Conservation (phyloP, 1,284 basidiomycete genomes). For the Cystobasidium pallidum region DNA sequence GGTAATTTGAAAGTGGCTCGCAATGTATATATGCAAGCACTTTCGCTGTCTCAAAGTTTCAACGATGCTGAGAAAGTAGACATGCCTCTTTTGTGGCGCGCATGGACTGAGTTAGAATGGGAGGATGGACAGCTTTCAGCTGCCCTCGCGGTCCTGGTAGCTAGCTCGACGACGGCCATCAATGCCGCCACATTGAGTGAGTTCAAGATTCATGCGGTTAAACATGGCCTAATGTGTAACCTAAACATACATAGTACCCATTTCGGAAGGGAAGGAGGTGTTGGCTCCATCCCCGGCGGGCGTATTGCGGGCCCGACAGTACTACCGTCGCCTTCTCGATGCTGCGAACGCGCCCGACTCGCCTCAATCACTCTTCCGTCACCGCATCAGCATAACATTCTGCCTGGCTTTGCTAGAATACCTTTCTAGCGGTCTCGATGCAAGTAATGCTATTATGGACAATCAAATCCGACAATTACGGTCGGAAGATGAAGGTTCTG, state of each 20-base stretch:
- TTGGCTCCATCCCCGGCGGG: constrained; percentile 54
- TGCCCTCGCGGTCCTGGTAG: constrained; percentile 66
- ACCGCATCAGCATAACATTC: constrained; percentile 50
- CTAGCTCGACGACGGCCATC: constrained; percentile 60
- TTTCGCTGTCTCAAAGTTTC: constrained; percentile 54
- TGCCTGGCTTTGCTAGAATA: constrained; percentile 50
- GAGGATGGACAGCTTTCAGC: constrained; percentile 63
- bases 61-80: constrained; percentile 45
- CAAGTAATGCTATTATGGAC: constrained; percentile 63
- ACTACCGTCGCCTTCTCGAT: constrained; percentile 10
- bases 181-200: constrained; percentile 66
- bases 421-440: constrained; percentile 55
- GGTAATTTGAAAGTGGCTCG: constrained; percentile 73
- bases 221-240: background rate
- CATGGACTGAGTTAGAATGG: constrained; percentile 91
- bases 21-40: constrained; percentile 74
- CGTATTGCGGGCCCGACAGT: constrained; percentile 10
- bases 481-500: constrained; percentile 44
- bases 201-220: constrained; percentile 50
- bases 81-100: constrained; percentile 67
- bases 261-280: constrained; percentile 55
- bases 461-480: constrained; percentile 49
- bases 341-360: constrained; percentile 26
- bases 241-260: background rate
- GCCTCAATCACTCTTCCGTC: constrained; percentile 48